Evolutionary conservation across 306 rosid genomes (phyloP).

Genomic region (Citrullus colocynthis): DNA sequence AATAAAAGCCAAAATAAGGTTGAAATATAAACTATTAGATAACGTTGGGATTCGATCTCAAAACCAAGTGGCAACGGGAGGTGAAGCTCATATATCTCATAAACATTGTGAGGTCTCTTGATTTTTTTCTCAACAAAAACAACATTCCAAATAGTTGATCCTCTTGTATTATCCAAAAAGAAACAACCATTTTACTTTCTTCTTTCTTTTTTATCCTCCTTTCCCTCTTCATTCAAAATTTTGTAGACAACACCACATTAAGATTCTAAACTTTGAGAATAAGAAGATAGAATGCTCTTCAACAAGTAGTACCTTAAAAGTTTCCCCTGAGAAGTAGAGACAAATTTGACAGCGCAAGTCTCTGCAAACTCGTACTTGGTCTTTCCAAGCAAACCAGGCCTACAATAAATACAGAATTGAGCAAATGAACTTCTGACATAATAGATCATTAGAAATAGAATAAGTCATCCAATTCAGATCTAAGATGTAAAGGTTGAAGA

Average conservation of each 20-base stretch:
- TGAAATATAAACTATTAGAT: not conserved
- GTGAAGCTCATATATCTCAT: too few species aligned
- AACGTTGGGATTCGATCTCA: too few species aligned
- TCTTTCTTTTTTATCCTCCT: not conserved
- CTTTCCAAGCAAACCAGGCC: constrained; percentile 91
- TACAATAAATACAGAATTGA: constrained; percentile 23
- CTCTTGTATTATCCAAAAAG: not conserved
- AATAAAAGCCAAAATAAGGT: not conserved
- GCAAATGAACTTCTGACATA: constrained; percentile 9
- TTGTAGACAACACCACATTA: not conserved
- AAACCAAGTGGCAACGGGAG: too few species aligned
- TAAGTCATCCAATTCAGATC: constrained; percentile 3
- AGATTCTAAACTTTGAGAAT: not conserved
- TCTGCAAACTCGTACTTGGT: constrained; percentile 66
- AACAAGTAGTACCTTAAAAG: constrained; percentile 44
- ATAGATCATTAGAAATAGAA: not conserved
- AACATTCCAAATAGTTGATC: not conserved
- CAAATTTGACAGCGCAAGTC: constrained; percentile 54
- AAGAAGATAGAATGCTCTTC: not conserved
- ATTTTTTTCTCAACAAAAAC: too few species aligned
- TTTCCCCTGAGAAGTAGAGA: constrained; percentile 44
- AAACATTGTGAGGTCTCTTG: too few species aligned
- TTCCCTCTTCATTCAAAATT: not conserved
- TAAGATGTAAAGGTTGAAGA: constrained; percentile 15
- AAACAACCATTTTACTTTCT: not conserved